Conservation (phyloP, 495 filamentous ascomycete genomes). For the Astrocystis sublimbata region DNA sequence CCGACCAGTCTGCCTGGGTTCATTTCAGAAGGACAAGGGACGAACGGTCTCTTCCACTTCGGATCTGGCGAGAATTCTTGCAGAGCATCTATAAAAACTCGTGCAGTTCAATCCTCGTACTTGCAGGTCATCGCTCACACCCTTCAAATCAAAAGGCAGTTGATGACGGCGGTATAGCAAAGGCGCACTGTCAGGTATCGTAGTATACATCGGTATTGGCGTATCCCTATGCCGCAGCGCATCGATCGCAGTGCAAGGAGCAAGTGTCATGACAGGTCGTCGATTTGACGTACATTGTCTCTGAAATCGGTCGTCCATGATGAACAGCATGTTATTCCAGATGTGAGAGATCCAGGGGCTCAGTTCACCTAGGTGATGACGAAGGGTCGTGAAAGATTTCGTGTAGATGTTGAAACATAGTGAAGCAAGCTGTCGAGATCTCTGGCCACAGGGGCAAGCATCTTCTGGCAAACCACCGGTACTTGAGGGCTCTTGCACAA, state of each 20-base stretch:
- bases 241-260: conserved; percentile 11
- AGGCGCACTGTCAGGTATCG: conserved; percentile 3
- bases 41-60: conserved; percentile 3
- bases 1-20: conserved; percentile 24
- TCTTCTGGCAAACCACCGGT: neutral
- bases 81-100: conserved; percentile 13
- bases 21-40: conserved; percentile 12
- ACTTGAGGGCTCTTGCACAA: conserved; percentile 16
- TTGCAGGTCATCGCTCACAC: conserved; percentile 3
- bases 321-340: conserved; percentile 26
- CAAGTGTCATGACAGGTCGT: conserved; percentile 16
- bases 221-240: neutral
- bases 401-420: conserved; percentile 37
- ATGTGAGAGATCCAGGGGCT: conserved; percentile 24
- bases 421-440: conserved; percentile 23
- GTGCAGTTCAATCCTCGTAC: conserved; percentile 9
- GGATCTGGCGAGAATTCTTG: conserved; percentile 17
- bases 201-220: conserved; percentile 12
- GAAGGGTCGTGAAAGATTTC: conserved; percentile 25
- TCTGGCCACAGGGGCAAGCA: conserved; percentile 21
- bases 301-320: conserved; percentile 21
- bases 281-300: neutral
- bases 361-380: conserved; percentile 25
- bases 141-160: neutral
- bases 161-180: conserved; percentile 13